Base-by-base conservation (phyloP, 176 grass and related monocot species). In the Areca catechu region DNA sequence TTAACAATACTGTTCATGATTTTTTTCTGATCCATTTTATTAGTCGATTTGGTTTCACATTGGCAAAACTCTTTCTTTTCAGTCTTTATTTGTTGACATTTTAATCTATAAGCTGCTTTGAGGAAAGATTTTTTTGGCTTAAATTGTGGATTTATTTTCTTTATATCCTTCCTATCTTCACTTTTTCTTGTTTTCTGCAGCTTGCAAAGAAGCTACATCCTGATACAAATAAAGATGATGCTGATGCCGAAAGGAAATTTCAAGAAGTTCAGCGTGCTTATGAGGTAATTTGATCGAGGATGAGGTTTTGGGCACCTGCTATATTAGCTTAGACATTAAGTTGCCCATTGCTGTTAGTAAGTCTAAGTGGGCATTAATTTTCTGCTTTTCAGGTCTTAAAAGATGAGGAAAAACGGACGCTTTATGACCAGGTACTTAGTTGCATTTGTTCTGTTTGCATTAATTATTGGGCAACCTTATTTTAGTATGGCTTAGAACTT, bases 191-290 rank as follows among this genome's bases (percentile, higher is more conserved):
- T 5, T 24, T 4, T 59, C 55, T 76, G 76, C 71, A 97, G 93
- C 93, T 97, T 66, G 93, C 87, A 0, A 97, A 97, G 70, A 88
- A 92, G 81, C 87, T 97, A 21, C 93, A 97, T 83, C 93, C 93
- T 18, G 93, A 98, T 67, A 98, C 87, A 52, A 98, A 98, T 73
- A 98, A 92, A 56, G 84, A 66, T 52, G 93, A 98, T 71, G 63
- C 77, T 22, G 78, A 98, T 64, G 87, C 93, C 24, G 93, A 98
- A 63, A 87, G 34, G 63, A 98, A 98, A 66, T 98, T 98, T 74
- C 93, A 98, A 78, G 93, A 98, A 81, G 93, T 98, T 71, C 86
- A 91, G 49, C 76, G 76, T 70, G 87, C 84, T 69, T 98, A 98
- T 71, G 93, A 98, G 87, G 93, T 97, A 56, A 61, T 23, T 72